Evolutionary conservation across 164 flowering plant genomes (phyloP), one percentile per base, ranked within the genome.

Genomic region (Houttuynia cordata): DNA sequence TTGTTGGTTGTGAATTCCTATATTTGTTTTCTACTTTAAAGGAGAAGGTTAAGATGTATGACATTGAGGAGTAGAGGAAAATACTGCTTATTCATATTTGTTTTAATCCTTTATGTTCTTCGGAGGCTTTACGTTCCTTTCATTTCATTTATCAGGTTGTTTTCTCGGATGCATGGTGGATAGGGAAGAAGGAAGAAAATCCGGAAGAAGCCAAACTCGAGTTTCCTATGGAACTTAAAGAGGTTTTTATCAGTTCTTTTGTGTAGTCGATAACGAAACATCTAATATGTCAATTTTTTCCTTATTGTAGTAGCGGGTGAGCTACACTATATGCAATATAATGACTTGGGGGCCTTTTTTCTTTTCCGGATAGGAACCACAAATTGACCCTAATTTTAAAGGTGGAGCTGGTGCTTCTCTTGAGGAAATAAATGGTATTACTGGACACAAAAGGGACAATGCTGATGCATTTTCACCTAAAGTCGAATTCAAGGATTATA

Each of bases 131-230:
- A 30, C 37, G 37, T 30, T 30, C 37, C 37, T 30, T 30, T 30
- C 37, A 6, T 30, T 17, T 45, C 12, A 0, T 45, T 62, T 58
- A 37, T 19, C 72, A 92, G 97, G 80, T 93, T 75, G 88, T 86
- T 56, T 87, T 93, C 78, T 85, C 94, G 51, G 98, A 93, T 53
- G 97, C 85, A 54, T 84, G 94, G 96, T 93, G 97, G 98, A 85
- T 93, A 61, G 96, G 98, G 59, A 83, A 18, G 55, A 85, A 81
- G 72, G 94, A 83, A 21, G 94, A 87, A 63, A 93, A 90, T 70
- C 96, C 96, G 1, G 88, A 83, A 66, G 98, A 90, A 79, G 69
- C 70, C 22, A 73, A 70, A 24, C 83, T 93, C 25, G 90, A 83
- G 53, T 86, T 90, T 70, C 98, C 97, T 7, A 73, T 80, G 69